These are phyloP conservation scores for Solanum pimpinellifolium DNA, from an alignment of 257 asterid genomes.

Conservation along the genomic window DNA sequence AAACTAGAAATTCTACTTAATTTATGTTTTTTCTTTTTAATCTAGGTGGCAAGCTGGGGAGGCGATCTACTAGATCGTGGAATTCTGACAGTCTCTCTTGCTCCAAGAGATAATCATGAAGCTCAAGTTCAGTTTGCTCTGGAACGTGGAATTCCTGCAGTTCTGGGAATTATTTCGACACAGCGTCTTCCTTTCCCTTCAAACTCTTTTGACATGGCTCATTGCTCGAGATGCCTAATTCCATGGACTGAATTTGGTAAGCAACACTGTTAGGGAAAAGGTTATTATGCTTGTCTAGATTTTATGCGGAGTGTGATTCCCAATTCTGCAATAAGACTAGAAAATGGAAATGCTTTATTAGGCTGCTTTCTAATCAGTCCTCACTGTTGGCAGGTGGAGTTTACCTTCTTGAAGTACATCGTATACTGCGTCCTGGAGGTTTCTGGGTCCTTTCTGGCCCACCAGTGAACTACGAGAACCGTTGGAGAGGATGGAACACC, in stretches of 20 bases:
- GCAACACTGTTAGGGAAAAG: not conserved
- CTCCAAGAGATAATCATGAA: constrained; percentile 95
- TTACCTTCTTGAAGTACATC: constrained; percentile 82
- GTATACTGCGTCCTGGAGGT: constrained; percentile 95
- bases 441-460: constrained; percentile 99
- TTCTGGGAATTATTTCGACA: constrained; percentile 90
- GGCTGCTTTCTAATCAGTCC: not conserved
- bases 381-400: constrained; percentile 68
- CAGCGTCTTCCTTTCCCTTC: constrained; percentile 98
- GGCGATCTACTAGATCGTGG: constrained; percentile 92
- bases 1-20: not conserved
- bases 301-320: not conserved
- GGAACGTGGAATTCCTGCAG: constrained; percentile 96
- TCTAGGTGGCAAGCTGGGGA: constrained; percentile 97
- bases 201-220: constrained; percentile 95
- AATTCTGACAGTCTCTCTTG: constrained; percentile 81
- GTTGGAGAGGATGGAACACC: constrained; percentile 97
- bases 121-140: constrained; percentile 99
- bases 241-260: constrained; percentile 99
- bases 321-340: not conserved
- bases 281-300: not conserved
- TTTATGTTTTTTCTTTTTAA: not conserved
- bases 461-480: constrained; percentile 86
- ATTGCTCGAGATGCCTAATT: constrained; percentile 98
- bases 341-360: not conserved